Evolutionary conservation across 768 basidiomycete species (phyloP), one percentile per base, ranked within the genome.

Genomic region (Tephrocybe sp.): DNA sequence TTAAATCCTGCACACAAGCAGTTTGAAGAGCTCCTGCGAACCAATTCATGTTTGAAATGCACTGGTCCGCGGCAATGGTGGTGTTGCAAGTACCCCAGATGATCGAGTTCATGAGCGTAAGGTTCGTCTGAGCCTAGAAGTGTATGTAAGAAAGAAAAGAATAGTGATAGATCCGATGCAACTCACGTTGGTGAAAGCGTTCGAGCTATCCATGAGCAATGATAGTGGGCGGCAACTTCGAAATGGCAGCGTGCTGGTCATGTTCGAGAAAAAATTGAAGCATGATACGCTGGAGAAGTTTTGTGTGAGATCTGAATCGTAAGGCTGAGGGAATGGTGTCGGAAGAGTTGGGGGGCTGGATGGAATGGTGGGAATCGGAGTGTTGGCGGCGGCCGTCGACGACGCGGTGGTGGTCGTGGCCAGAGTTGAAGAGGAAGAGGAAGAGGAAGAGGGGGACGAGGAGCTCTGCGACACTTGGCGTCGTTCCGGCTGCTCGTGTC

Each of bases 71-170:
- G 2, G 64, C 60, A 1, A 66, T 59, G 13, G 62, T 67, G 5
- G 88, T 87, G 57, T 90, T 85, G 65, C 92, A 94, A 0, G 86
- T 89, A 2, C 87, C 88, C 84, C 88, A 89, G 6, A 92, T 60
- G 42, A 90, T 71, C 8, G 71, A 65, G 59, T 92, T 92, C 60
- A 90, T 72, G 28, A 76, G 62, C 1, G 80, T 77, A 32, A 81
- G 60, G 65, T 88, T 83, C 2, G 65, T 60, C 67, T 87, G 86
- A 28, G 84, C 83, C 87, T 90, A 50, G 30, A 22, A 21, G 41
- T 12, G 16, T 24, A n/a, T n/a, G 9, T 18, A 53, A 13, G 19
- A 30, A 15, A 30, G 18, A 28, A 25, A 9, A 25, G 34, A 24
- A 25, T 25, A 45, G 42, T 42, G 40, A 46, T 27, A 43, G 13